Percentiles rank a stretch among this genome's conserved stretches.
Evolutionary conservation across 202 grass and related monocot species (phyloP).

Genomic region (Schoenoplectus tabernaemontani): DNA sequence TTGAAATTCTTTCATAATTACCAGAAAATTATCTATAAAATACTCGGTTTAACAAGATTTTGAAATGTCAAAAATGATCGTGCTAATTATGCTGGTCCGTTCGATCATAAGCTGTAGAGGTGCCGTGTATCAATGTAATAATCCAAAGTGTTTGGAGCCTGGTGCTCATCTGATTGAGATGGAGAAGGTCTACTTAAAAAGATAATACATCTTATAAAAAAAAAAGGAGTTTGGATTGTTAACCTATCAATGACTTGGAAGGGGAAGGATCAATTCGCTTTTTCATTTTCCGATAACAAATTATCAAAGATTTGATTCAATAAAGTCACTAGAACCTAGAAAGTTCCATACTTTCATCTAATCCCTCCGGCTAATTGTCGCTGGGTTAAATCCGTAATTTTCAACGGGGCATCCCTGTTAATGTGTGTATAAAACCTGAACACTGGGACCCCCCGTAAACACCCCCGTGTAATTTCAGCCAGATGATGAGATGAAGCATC

Average conservation of each 20-base stretch:
- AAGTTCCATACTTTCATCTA: too few species aligned
- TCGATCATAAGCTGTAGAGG: background rate
- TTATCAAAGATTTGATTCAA: too few species aligned
- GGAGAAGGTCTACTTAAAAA: background rate
- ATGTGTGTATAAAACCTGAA: background rate
- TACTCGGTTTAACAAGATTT: background rate
- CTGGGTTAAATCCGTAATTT: constrained; percentile 1
- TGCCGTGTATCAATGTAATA: background rate
- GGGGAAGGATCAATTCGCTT: background rate
- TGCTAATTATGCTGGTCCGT: background rate
- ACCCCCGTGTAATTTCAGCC: background rate
- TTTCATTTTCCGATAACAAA: background rate
- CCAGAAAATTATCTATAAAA: background rate
- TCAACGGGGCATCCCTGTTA: background rate
- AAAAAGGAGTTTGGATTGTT: background rate
- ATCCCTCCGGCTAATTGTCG: background rate
- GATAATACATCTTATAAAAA: background rate
- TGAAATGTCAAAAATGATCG: background rate
- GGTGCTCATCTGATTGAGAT: background rate
- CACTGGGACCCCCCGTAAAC: background rate
- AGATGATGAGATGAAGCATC: too few species aligned
- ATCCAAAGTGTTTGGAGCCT: background rate
- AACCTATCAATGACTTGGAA: background rate
- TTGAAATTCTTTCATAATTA: background rate
- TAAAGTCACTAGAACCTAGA: background rate